Conservation (phyloP, 768 basidiomycete species). For the Lactarius tabidus region DNA sequence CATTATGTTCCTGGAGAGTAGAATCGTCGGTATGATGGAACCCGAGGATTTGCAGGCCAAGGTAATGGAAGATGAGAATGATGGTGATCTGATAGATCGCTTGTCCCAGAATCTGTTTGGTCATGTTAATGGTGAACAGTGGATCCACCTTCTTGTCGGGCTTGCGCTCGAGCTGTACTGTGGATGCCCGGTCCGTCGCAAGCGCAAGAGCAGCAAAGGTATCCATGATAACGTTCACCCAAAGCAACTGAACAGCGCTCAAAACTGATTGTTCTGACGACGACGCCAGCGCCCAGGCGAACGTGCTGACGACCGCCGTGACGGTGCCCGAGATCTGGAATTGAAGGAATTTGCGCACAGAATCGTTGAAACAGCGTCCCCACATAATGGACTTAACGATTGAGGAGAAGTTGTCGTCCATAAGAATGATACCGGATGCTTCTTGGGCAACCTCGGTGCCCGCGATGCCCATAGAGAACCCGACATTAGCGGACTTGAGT, state of each 20-base stretch:
- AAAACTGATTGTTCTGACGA: slow-evolving; percentile 79
- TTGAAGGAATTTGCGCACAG: slow-evolving; percentile 95
- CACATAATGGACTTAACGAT: slow-evolving; percentile 98
- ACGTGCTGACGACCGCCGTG: slow-evolving; percentile 91
- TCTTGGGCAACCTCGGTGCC: slow-evolving; percentile 99
- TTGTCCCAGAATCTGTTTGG: slow-evolving; percentile 92
- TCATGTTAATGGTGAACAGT: slow-evolving; percentile 89
- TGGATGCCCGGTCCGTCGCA: slow-evolving; percentile 91
- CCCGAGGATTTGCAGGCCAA: slow-evolving; percentile 67
- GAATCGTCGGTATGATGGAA: slow-evolving; percentile 37
- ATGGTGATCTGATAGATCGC: slow-evolving; percentile 80
- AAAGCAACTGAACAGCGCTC: slow-evolving; percentile 92
- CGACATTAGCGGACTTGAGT: slow-evolving; percentile 91
- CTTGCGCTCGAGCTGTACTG: slow-evolving; percentile 74
- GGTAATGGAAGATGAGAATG: slow-evolving; percentile 87
- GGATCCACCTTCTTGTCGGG: slow-evolving; percentile 89
- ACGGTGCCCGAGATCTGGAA: slow-evolving; percentile 94
- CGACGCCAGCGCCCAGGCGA: slow-evolving; percentile 86
- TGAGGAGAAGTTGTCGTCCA: slow-evolving; percentile 95
- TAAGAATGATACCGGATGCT: slow-evolving; percentile 96
- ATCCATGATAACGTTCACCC: slow-evolving; percentile 99
- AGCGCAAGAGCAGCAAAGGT: slow-evolving; percentile 97
- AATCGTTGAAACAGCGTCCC: slow-evolving; percentile 98
- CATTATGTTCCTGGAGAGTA: slow-evolving; percentile 34
- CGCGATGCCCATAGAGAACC: slow-evolving; percentile 94